Conservation (phyloP, 2,329 filamentous ascomycete species). For the Tetracladium maxilliforme region DNA sequence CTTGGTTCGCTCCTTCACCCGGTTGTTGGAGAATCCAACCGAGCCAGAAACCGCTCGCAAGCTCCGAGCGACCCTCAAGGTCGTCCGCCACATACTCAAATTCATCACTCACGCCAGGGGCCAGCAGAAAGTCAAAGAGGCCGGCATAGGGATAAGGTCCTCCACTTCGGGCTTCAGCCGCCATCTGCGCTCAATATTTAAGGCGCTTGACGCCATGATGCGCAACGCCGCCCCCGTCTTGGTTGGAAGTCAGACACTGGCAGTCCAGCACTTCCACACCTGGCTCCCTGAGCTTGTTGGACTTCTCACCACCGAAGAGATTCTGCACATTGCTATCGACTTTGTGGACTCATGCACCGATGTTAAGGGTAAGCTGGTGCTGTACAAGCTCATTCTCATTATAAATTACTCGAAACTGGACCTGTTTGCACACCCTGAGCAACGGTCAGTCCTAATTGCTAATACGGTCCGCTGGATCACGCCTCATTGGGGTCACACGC, state of each 20-base stretch:
- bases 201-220: conserved; percentile 81
- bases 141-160: conserved; percentile 69
- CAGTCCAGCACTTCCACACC: conserved; percentile 91
- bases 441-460: conserved; percentile 56
- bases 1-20: conserved; percentile 72
- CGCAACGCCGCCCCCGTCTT: conserved; percentile 70
- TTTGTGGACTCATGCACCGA: conserved; percentile 83
- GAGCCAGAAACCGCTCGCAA: conserved; percentile 74
- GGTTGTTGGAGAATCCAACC: conserved; percentile 68
- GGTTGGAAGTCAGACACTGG: conserved; percentile 85
- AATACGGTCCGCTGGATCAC: conserved; percentile 85
- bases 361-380: conserved; percentile 78
- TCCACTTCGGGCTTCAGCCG: conserved; percentile 61
- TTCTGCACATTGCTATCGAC: conserved; percentile 79
- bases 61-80: conserved; percentile 84
- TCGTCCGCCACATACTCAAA: conserved; percentile 81
- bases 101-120: conserved; percentile 84
- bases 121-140: conserved; percentile 80
- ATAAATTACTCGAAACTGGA: conserved; percentile 78
- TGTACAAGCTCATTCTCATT: conserved; percentile 87
- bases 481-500: conserved; percentile 77
- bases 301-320: conserved; percentile 67
- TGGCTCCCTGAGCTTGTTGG: conserved; percentile 87
- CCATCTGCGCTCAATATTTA: conserved; percentile 77
- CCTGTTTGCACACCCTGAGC: conserved; percentile 66